These are phyloP conservation scores for Vigna angularis DNA, from an alignment of 306 rosid genomes.

Conservation along the genomic window DNA sequence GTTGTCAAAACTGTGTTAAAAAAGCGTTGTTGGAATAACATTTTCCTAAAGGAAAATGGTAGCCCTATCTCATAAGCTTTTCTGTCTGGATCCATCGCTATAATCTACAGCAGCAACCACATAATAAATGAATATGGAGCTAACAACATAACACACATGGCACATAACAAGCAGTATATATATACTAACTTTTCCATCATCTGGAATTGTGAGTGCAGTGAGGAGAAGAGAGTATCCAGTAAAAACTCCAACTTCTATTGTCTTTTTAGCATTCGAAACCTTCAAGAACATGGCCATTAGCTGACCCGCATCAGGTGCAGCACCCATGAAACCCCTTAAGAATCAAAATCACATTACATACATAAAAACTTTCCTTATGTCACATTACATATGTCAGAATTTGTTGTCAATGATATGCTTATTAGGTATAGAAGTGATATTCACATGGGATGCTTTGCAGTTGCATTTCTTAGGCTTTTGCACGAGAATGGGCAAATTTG, in stretches of 20 bases:
- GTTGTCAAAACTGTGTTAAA: too few relatives aligned
- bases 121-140: too few relatives aligned
- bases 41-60: too few relatives aligned
- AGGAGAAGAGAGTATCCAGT: constrained; percentile 79
- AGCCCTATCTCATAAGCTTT: constrained; percentile 58
- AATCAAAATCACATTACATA: neutral
- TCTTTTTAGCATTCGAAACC: constrained; percentile 49
- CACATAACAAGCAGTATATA: neutral
- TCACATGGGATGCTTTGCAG: constrained; percentile 42
- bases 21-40: too few relatives aligned
- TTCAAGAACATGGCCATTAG: constrained; percentile 43
- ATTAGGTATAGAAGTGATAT: neutral
- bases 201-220: constrained; percentile 65
- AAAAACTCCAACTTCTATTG: constrained; percentile 68
- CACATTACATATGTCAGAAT: neutral
- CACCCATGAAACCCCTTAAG: constrained; percentile 43
- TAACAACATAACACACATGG: neutral
- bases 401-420: neutral
- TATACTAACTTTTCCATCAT: constrained; percentile 58
- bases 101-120: constrained; percentile 40
- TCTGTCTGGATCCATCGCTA: constrained; percentile 54
- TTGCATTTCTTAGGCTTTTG: constrained; percentile 45
- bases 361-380: neutral
- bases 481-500: too few relatives aligned
- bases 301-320: constrained; percentile 53